Evolutionary conservation across 441 rosid genomes (phyloP), one percentile per base, ranked within the genome.

Genomic region (Francoa sonchifolia): DNA sequence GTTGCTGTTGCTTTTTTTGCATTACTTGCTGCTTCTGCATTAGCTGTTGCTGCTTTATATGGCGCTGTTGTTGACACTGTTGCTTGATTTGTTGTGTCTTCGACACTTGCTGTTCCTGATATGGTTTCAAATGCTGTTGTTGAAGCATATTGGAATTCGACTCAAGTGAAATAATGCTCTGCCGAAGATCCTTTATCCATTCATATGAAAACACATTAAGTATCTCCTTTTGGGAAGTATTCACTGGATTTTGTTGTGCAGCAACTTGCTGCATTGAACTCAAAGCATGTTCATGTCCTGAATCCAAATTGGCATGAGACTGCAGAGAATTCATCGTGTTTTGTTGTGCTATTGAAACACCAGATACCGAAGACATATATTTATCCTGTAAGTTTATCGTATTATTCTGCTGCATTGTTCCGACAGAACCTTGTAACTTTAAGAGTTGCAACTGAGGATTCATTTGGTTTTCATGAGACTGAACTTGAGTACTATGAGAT

Each of bases 21-120:
- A 53, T 32, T 12, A 48, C 31, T 51, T 68, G 78, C 15, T 64
- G 78, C 51, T 68, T 57, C 41, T 69, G 83, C 8, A 57, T 9
- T 1, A 49, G 13, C 34, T 70, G 84, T 27, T 66, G 77, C 40
- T 74, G 86, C 54, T n/a, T n/a, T n/a, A 63, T 57, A 28, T 76
- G 92, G 33, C 75, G 82, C 40, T 74, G 86, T 14, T 69, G 83
- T n/a, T n/a, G n/a, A n/a, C n/a, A n/a, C n/a, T n/a, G n/a, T n/a
- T n/a, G n/a, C n/a, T n/a, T n/a, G 10, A 45, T 17, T 39, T 72
- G 84, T 48, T 74, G 94, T 53, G 82, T 73, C 65, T 55, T 73
- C 34, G 41, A 35, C 44, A 77, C 52, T 50, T 69, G 79, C 28
- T 67, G 93, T 43, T 76, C 81, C 62, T 70, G 88, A 39, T 81